phyloP scores from a whole-genome alignment of 2,329 filamentous ascomycete species.

The Hortaea werneckii region DNA sequence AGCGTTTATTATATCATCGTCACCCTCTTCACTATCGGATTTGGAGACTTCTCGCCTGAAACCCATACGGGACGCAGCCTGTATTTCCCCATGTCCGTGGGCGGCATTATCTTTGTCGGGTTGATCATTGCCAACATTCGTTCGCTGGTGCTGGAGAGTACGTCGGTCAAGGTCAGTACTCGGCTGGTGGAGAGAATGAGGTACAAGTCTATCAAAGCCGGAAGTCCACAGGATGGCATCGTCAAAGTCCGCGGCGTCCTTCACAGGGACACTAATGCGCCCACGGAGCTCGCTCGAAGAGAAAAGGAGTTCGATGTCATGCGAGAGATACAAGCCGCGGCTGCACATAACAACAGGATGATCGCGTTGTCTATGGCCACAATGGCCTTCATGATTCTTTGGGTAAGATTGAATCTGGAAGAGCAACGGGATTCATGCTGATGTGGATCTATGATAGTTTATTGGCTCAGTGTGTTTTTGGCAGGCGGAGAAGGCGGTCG shows the following conservation, averaged over 20 bases:
- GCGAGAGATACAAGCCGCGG: constrained; percentile 62
- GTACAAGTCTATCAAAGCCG: constrained; percentile 30
- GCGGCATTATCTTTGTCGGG: constrained; percentile 74
- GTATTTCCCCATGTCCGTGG: constrained; percentile 69
- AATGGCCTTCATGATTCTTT: constrained; percentile 59
- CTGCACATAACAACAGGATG: constrained; percentile 59
- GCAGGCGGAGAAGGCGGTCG: constrained; percentile 41
- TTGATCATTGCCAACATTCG: constrained; percentile 54
- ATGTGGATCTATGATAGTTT: constrained; percentile 30
- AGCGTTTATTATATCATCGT: constrained; percentile 53
- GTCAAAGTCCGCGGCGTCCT: constrained; percentile 5
- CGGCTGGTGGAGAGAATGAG: constrained; percentile 46
- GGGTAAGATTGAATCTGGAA: constrained; percentile 32
- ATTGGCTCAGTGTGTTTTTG: constrained; percentile 68
- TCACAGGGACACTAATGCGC: constrained; percentile 18
- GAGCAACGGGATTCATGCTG: background rate
- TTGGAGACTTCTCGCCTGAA: constrained; percentile 46
- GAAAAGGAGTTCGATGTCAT: constrained; percentile 36
- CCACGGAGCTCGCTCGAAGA: constrained; percentile 46
- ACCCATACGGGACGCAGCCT: constrained; percentile 54
- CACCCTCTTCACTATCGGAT: constrained; percentile 49
- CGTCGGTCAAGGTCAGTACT: constrained; percentile 48
- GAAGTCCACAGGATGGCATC: constrained; percentile 36
- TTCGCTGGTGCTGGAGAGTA: constrained; percentile 48
- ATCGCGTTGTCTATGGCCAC: constrained; percentile 58